These are phyloP conservation scores for Lobosporangium transversale DNA, from an alignment of 192 early-diverging fungal species.

Conservation along the genomic window DNA sequence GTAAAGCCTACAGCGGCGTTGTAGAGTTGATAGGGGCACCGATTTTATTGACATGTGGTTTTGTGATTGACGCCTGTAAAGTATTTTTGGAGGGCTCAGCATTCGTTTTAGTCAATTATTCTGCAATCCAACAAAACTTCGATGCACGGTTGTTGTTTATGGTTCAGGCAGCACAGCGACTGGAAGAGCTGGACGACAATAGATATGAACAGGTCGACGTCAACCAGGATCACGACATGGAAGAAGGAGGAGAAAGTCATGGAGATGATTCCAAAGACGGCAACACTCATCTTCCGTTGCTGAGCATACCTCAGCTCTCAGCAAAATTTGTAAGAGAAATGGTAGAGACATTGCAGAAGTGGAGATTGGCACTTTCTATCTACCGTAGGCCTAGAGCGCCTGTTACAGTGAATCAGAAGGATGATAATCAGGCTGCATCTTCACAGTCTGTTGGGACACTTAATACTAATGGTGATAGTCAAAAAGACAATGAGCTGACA, in stretches of 20 bases:
- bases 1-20: background rate
- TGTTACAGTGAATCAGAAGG: too few species aligned
- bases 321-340: conserved; percentile 19
- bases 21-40: conserved; percentile 30
- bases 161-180: conserved; percentile 32
- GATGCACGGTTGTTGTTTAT: conserved; percentile 16
- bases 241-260: too few species aligned
- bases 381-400: conserved; percentile 21
- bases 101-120: conserved; percentile 21
- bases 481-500: too few species aligned
- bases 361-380: conserved; percentile 20
- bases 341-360: conserved; percentile 12
- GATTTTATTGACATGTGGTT: conserved; percentile 20
- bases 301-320: conserved; percentile 11
- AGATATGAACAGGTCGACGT: background rate
- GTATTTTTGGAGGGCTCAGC: conserved; percentile 27
- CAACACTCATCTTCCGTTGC: too few species aligned
- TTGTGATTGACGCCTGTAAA: conserved; percentile 26
- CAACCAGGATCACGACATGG: background rate
- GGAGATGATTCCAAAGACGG: too few species aligned
- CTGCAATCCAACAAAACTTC: conserved; percentile 6
- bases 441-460: too few species aligned
- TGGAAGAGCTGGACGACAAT: conserved; percentile 30
- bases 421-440: too few species aligned
- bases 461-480: too few species aligned